Base-by-base conservation (phyloP, 495 filamentous ascomycete genomes). In the Penicilliopsis zonata region DNA sequence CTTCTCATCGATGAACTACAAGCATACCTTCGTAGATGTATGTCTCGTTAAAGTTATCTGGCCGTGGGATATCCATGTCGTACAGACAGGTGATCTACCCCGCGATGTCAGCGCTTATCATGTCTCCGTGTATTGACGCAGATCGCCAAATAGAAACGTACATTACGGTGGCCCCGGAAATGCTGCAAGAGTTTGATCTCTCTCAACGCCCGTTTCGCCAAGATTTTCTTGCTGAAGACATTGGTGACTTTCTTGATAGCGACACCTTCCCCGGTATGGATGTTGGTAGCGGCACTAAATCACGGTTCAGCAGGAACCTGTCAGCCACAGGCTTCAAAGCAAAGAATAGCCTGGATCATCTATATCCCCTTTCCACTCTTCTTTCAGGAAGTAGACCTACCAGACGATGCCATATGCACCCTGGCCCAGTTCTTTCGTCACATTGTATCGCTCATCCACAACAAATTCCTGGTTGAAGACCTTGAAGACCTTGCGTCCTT, bases 401-500 rank as follows among this genome's bases (percentile, higher is more conserved):
- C 90, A 98, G 51, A 98, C 92, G 47, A 98, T 95, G 55, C 90
- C 92, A 46, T 96, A 98, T 37, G 90, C 92, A 40, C 90, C 90
- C 52, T 98, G 90, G 15, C 92, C 90, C 25, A 98, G 70, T 64
- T 98, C 90, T 70, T 98, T 98, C 33, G 87, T 98, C 40, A 98
- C 90, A 51, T 80, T 93, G 65, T 98, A 98, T 31, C 92, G 74
- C 60, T 96, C 87, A 53, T 94, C 92, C 40, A 98, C 90, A 42
- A 95, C 80, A 50, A 98, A 98, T 65, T 98, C 90, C 57, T 98
- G 90, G 72, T 95, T 95, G 67, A 98, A 98, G 50, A 96, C 90
- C 80, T 96, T 96, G 74, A 96, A 98, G 59, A 86, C 72, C 68
- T 92, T 94, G 52, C 87, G 82, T 51, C 83, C 83, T 42, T 77